Base-by-base conservation (phyloP, 768 basidiomycete species). In the Daedalea quercina region DNA sequence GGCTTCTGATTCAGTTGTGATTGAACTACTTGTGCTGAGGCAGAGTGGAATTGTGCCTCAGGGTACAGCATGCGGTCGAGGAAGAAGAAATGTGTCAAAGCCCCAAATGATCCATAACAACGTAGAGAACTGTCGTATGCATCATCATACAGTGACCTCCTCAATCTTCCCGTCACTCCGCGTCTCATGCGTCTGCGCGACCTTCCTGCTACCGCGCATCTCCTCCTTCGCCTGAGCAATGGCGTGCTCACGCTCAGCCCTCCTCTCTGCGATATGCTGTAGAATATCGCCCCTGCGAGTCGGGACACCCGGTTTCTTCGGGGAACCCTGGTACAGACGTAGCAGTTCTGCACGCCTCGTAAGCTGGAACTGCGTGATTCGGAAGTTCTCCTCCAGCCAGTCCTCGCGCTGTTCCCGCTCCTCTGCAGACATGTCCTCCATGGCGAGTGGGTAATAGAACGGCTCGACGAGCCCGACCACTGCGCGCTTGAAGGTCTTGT, bases 401-500 rank as follows among this genome's bases (percentile, higher is more conserved):
- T 79, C 72, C 68, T 82, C 74, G 23, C 84, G 74, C 57, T 74
- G 70, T 60, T 70, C 67, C 54, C 79, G 74, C 55, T 83, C 77
- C 46, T 74, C 68, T n/a, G 60, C 65, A 12, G 71, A 58, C 85
- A 95, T 88, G 66, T 92, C 92, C 62, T 88, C 90, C 55, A 84
- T 54, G 44, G 85, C 80, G 50, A 79, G 80, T 0, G 94, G 94
- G 65, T 93, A 95, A 73, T 94, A 92, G 75, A 97, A 97, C 1
- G 94, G 94, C 57, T 94, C 85, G 23, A 86, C 81, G 52, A 97
- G 77, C 25, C 94, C 94, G 20, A 97, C 91, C 33, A 95, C 84
- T 2, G 92, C 92, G 33, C 90, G 86, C 66, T 97, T 97, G 74
- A 91, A 94, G 20, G 84, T 85, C 59, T 75, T 76, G 60, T 77